Evolutionary conservation across 1,139 yeast genomes (phyloP), one percentile per base, ranked within the genome.

Genomic region (Scheffersomyces titani): DNA sequence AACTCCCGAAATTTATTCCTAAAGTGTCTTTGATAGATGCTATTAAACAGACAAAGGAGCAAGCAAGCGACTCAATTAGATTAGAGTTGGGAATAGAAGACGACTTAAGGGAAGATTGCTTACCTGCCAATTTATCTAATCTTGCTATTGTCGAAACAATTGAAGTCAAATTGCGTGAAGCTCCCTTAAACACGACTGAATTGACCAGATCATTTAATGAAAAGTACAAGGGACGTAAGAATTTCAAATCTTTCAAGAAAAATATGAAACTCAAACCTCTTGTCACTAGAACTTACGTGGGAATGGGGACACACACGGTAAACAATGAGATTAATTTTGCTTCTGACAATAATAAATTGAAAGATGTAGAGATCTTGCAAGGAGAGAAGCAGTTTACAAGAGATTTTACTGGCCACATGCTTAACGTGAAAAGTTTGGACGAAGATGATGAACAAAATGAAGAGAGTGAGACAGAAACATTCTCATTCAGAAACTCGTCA

Each of bases 211-310:
- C 49, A 3, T 46, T 46, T 19, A 55, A 53, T 19, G 56, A 52
- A 5, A 52, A 55, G 5, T 69, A 68, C 54, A 51, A 57, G 2
- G 72, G 70, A 2, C 66, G 78, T 5, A 76, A 71, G 56, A 78
- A 78, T 59, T 77, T 77, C 63, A 79, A 79, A 59, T 69, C 61
- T 3, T 79, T 79, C 62, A 65, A 61, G 20, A 78, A 76, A 57
- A 67, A 66, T 47, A 64, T 67, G 19, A 63, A 64, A 1, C 50
- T 67, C n/a, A 65, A 64, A 36, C 61, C 72, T 6, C 64, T 62
- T 18, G 64, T 69, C 20, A 65, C 71, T 0, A 57, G 78, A 51
- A 61, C 74, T 0, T 73, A 61, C 57, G 66, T 76, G 18, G 71
- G 65, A 5, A 62, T 75, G 51, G 65, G 63, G 5, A 63, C 66